Evolutionary conservation across 192 early-diverging fungal genomes (phyloP).

Genomic region (Gamsiella multidivaricata): DNA sequence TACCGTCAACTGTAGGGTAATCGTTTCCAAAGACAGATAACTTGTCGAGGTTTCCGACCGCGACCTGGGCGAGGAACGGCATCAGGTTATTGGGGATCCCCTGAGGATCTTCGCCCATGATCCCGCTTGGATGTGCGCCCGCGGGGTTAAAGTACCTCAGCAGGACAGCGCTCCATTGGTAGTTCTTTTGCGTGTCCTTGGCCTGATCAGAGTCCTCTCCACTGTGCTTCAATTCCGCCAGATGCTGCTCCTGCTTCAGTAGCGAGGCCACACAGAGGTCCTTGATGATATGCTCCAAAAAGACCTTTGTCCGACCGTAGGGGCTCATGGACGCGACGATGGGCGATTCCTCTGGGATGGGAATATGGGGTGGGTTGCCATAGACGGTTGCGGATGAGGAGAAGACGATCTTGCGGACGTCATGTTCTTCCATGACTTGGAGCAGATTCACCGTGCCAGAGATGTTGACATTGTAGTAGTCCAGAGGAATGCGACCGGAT

Average conservation of each 20-base stretch:
- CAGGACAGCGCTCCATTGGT: constrained; percentile 33
- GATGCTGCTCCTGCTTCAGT: constrained; percentile 42
- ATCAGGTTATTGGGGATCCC: constrained; percentile 90
- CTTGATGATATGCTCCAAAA: constrained; percentile 83
- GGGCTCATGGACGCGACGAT: constrained; percentile 85
- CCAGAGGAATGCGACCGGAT: constrained; percentile 79
- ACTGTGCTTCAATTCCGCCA: background rate
- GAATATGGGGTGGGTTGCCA: constrained; percentile 76
- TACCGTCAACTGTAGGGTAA: constrained; percentile 93
- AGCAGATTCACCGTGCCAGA: constrained; percentile 87
- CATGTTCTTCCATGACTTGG: constrained; percentile 82
- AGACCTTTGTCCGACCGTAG: constrained; percentile 96
- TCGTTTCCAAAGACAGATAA: constrained; percentile 91
- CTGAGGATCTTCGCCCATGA: constrained; percentile 92
- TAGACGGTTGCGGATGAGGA: constrained; percentile 95
- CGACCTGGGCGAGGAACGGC: constrained; percentile 88
- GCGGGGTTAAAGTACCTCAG: constrained; percentile 91
- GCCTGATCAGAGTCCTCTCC: constrained; percentile 1
- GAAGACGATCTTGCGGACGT: constrained; percentile 91
- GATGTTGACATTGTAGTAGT: constrained; percentile 95
- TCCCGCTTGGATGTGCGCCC: constrained; percentile 89
- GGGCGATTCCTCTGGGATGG: constrained; percentile 75
- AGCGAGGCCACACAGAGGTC: constrained; percentile 73
- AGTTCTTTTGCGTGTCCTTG: constrained; percentile 6
- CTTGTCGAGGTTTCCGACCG: constrained; percentile 84